Percentiles rank a stretch among this genome's conserved stretches.
phyloP scores from a whole-genome alignment of 345 rosid genomes.

The Brassica rapa region DNA sequence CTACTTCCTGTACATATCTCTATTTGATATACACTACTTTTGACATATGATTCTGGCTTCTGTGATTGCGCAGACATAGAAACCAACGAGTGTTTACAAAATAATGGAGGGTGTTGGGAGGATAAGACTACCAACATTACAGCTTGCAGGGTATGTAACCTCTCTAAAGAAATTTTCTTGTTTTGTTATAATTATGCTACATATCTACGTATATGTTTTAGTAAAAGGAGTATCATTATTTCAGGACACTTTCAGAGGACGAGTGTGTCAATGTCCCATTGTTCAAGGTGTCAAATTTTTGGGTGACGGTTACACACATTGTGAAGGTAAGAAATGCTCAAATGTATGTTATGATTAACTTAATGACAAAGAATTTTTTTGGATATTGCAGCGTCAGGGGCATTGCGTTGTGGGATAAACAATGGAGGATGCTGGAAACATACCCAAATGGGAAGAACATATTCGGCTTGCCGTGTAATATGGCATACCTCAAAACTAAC shows the following conservation, averaged over 20 bases:
- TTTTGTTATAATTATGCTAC: not conserved
- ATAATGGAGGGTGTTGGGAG: constrained; percentile 96
- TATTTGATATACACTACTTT: not conserved
- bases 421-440: constrained; percentile 93
- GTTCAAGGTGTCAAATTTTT: constrained; percentile 77
- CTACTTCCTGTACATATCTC: constrained; percentile 2
- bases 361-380: not conserved
- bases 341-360: not conserved
- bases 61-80: constrained; percentile 63
- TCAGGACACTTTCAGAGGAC: constrained; percentile 94
- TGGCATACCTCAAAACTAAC: constrained; percentile 10
- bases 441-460: constrained; percentile 58
- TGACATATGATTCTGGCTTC: not conserved
- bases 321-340: constrained; percentile 60
- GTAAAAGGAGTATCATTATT: not conserved
- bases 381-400: constrained; percentile 60
- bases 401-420: constrained; percentile 71
- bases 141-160: constrained; percentile 74
- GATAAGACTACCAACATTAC: constrained; percentile 66
- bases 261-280: constrained; percentile 89
- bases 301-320: constrained; percentile 89
- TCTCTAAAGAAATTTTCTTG: not conserved
- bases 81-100: constrained; percentile 86
- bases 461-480: constrained; percentile 76
- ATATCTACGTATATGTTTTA: not conserved